Base-by-base conservation (phyloP, 2,329 filamentous ascomycete species). In the Colletotrichum simmondsii region DNA sequence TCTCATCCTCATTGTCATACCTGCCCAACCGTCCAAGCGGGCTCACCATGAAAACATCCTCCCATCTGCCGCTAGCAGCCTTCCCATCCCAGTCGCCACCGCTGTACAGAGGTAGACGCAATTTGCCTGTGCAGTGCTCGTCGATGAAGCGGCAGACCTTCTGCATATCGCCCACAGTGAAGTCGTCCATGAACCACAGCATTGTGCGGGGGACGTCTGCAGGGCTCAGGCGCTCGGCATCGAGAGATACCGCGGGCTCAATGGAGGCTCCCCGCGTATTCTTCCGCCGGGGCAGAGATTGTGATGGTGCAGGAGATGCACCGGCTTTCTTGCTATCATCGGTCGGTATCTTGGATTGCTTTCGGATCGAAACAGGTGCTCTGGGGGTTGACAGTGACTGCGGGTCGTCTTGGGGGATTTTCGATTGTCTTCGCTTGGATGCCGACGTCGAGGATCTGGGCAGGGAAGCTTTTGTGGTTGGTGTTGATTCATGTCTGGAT, bases 151-250 rank as follows among this genome's bases (percentile, higher is more conserved):
- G 71, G 30, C 71, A 72, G 16, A 72, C 71, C 66, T 72, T 72
- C 14, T 72, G 71, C 71, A 72, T 72, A 30, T 72, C 71, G 28
- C 71, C 71, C 12, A 72, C 71, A 1, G 71, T 72, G 49, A 72
- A 72, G 56, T 72, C 71, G 16, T 72, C 71, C 71, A 72, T 72
- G 46, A 72, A 72, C 71, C 71, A 72, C 26, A 72, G 66, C 71
- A 72, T 72, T 49, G 71, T 72, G 12, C 71, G 66, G 30, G 70
- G 66, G 11, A 72, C 46, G 12, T 72, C 60, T 5, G 71, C 71
- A n/a, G 71, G 71, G n/a, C 66, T 72, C 4, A 70, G 54, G 19
- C 60, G 66, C 11, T 60, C 35, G 3, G 65, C 11, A 8, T 37
- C 52, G 8, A 37, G 7, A 3, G 57, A 24, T 7, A 22, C 32